Conservation (phyloP, 2,329 filamentous ascomycete genomes). For the Pseudopyricularia cyperi region DNA sequence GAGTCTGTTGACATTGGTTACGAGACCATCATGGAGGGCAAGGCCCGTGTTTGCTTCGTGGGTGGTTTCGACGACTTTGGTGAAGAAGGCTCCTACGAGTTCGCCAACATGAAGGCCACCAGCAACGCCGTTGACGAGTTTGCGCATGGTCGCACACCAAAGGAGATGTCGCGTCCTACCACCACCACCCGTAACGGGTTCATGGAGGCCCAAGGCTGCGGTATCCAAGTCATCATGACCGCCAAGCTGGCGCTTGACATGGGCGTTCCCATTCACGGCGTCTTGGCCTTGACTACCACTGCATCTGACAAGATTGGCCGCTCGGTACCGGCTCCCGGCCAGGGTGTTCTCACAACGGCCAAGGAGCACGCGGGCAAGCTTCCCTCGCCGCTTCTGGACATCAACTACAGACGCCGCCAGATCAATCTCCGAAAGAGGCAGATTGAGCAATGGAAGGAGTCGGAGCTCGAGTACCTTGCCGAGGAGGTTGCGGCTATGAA, state of each 20-base stretch:
- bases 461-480: conserved; percentile 82
- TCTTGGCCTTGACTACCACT: conserved; percentile 84
- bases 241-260: conserved; percentile 92
- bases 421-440: conserved; percentile 87
- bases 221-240: conserved; percentile 98
- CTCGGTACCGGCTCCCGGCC: conserved; percentile 88
- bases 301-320: conserved; percentile 99
- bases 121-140: conserved; percentile 97
- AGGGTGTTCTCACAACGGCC: conserved; percentile 92
- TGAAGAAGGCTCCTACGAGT: conserved; percentile 97
- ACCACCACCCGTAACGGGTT: conserved; percentile 96
- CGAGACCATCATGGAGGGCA: conserved; percentile 96
- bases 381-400: conserved; percentile 89
- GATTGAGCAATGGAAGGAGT: conserved; percentile 94
- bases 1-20: conserved; percentile 97
- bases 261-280: conserved; percentile 95
- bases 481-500: conserved; percentile 91
- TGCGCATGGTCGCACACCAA: conserved; percentile 83
- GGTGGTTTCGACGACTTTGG: conserved; percentile 99
- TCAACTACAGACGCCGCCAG: conserved; percentile 93
- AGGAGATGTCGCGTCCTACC: conserved; percentile 95
- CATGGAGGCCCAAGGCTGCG: conserved; percentile 98
- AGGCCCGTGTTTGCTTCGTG: conserved; percentile 93
- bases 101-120: conserved; percentile 99
- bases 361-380: conserved; percentile 85